phyloP scores from a whole-genome alignment of 345 rosid species.

The Pelargonium nanum region DNA sequence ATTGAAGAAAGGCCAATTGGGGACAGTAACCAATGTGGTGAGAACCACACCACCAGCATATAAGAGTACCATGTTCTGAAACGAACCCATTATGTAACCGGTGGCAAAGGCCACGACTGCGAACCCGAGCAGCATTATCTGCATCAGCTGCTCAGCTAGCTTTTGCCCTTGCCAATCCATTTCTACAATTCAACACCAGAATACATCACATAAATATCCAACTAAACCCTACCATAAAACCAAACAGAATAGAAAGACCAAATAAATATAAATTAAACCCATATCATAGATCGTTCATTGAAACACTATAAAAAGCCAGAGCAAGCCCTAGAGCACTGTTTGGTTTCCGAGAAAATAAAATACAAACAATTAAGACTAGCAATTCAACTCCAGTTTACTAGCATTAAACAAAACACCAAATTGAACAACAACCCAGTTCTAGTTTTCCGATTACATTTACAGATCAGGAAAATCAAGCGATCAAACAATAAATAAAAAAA shows the following conservation, averaged over 20 bases:
- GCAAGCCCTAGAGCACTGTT: neutral
- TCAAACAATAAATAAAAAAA: no score
- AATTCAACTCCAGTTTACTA: no score
- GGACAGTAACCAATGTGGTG: slow-evolving; percentile 61
- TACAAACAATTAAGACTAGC: neutral
- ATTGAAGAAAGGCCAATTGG: slow-evolving; percentile 87
- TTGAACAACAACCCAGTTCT: no score
- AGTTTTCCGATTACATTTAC: no score
- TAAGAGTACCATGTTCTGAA: slow-evolving; percentile 59
- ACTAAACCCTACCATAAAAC: neutral
- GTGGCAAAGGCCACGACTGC: slow-evolving; percentile 41
- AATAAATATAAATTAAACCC: no score
- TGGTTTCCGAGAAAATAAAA: neutral
- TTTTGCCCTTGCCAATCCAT: slow-evolving; percentile 99
- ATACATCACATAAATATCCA: neutral
- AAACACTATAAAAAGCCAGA: neutral
- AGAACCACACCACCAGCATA: slow-evolving; percentile 69
- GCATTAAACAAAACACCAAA: neutral
- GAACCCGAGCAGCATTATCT: slow-evolving; percentile 53
- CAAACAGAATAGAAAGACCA: no score
- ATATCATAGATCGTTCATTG: neutral
- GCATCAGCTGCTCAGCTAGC: slow-evolving; percentile 88
- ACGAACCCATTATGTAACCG: slow-evolving; percentile 56
- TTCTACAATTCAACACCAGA: neutral
- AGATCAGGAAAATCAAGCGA: no score